phyloP scores from a whole-genome alignment of 1,139 yeast genomes.

The Debaryomyces sp. region DNA sequence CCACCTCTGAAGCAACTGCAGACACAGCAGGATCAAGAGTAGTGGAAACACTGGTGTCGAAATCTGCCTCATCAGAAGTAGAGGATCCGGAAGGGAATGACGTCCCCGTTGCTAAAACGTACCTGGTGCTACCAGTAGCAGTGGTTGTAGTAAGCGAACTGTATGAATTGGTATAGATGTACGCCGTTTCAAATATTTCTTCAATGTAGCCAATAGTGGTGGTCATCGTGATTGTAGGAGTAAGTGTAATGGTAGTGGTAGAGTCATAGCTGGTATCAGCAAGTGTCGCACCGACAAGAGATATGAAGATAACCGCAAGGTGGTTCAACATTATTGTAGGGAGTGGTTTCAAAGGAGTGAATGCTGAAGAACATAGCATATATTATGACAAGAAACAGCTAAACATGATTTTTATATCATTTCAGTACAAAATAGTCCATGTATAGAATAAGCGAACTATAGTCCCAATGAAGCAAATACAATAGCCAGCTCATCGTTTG shows the following conservation, averaged over 20 bases:
- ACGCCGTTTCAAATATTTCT: constrained; percentile 36
- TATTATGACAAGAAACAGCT: background rate
- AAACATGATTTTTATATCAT: background rate
- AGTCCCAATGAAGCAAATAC: background rate
- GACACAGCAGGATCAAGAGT: constrained; percentile 10
- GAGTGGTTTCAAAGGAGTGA: background rate
- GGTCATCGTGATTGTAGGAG: constrained; percentile 35
- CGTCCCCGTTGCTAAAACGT: constrained; percentile 11
- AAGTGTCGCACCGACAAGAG: constrained; percentile 8
- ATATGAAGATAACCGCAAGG: constrained; percentile 3
- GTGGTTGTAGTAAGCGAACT: constrained; percentile 40
- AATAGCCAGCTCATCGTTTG: background rate
- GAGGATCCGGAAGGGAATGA: no score
- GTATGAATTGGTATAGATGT: constrained; percentile 33
- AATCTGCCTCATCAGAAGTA: constrained; percentile 12
- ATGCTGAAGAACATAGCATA: background rate
- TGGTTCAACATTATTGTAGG: background rate
- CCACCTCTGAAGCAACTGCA: constrained; percentile 11
- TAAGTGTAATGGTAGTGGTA: constrained; percentile 29
- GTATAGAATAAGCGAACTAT: background rate
- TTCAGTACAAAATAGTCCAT: background rate
- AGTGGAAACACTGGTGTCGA: constrained; percentile 6
- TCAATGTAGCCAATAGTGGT: constrained; percentile 31
- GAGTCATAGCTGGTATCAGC: constrained; percentile 19
- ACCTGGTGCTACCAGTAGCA: constrained; percentile 27